Evolutionary conservation across 2,329 filamentous ascomycete genomes (phyloP), one percentile per base, ranked within the genome.

Genomic region (Colletotrichum sublineola): DNA sequence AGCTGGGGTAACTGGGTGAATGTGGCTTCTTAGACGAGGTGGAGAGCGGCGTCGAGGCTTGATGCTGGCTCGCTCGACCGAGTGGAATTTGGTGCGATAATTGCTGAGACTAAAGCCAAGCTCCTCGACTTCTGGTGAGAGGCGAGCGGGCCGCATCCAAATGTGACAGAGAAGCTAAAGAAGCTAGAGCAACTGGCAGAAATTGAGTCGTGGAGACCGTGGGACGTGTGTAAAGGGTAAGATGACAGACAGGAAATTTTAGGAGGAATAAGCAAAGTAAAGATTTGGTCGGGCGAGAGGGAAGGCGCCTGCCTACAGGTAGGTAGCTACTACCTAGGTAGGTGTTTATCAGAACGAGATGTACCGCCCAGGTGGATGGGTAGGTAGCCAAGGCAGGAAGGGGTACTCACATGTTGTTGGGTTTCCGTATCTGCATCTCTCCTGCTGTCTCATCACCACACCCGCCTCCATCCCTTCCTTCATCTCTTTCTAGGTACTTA

Each of bases 11-110:
- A 56, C 55, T 56, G 48, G 44, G 44, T 69, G n/a, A 36, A 18
- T 18, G 15, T 18, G 56, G 29, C 61, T 73, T 62, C 55, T 67
- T 56, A 55, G 70, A 55, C 50, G 62, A 63, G 46, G 67, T 71
- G 62, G 62, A 57, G n/a, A n/a, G 48, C n/a, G 38, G 38, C n/a
- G 24, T 70, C 31, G 33, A 65, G 60, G 66, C 60, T 73, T 65
- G 60, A 64, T 70, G 70, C 70, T 50, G 42, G 67, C 29, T 65
- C 50, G 46, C 40, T 58, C 61, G 55, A 56, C 46, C 36, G 50
- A 69, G 40, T 38, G 14, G 24, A 42, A 33, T 31, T 50, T 50
- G 52, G 20, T 42, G 20, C 53, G 36, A 15, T 20, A 31, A 50
- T 57, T 58, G 68, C 29, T 31, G 31, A 36, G 52, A 20, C 42